These are phyloP conservation scores for Trichoderma cornu-damae DNA, from an alignment of 2,329 filamentous ascomycete species.

Conservation along the genomic window DNA sequence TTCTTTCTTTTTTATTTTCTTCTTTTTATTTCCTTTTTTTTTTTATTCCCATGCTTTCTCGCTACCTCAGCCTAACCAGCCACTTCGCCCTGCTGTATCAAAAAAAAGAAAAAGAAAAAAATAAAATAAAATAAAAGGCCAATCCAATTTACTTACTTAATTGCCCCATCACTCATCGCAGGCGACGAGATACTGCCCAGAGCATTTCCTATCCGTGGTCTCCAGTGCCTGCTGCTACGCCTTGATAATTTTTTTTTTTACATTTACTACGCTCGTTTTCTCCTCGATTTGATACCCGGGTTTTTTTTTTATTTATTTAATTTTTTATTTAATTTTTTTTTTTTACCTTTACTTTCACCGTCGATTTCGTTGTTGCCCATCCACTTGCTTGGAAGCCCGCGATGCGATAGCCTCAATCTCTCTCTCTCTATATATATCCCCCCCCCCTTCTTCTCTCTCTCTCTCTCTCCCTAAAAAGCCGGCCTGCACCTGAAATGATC, in stretches of 20 bases:
- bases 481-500: conserved; percentile 28
- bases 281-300: conserved; percentile 5
- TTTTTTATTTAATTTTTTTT: not conserved
- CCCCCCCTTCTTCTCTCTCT: too few relatives aligned
- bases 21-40: too few relatives aligned
- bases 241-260: conserved; percentile 17
- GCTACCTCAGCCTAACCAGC: conserved; percentile 8
- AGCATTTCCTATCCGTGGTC: conserved; percentile 7
- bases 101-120: too few relatives aligned
- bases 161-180: conserved; percentile 19
- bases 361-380: too few relatives aligned
- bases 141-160: not conserved
- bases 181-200: conserved; percentile 18
- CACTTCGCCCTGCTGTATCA: conserved; percentile 12
- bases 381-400: conserved; percentile 16
- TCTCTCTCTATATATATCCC: too few relatives aligned
- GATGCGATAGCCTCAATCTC: conserved; percentile 24
- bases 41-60: not conserved
- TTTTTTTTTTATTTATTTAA: not conserved
- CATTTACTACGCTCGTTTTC: conserved; percentile 19
- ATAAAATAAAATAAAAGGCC: too few relatives aligned
- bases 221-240: not conserved
- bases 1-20: too few relatives aligned
- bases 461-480: too few relatives aligned
- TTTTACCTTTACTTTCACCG: not conserved